These are phyloP conservation scores for Fusarium poae DNA, from an alignment of 2,329 filamentous ascomycete species.

Conservation along the genomic window DNA sequence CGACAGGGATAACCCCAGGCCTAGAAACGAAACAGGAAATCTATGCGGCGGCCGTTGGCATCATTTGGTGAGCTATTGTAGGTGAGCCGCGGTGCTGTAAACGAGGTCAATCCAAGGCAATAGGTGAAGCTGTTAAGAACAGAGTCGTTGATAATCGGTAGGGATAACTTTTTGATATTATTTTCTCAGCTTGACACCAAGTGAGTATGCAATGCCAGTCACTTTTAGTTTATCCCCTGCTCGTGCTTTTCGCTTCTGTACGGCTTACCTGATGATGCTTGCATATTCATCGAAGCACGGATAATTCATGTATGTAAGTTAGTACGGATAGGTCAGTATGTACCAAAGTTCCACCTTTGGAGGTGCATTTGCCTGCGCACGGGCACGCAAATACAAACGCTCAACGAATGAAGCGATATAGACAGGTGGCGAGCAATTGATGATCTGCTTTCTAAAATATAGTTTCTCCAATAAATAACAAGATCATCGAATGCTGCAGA, in stretches of 20 bases:
- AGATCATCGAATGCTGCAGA: conserved; percentile 6
- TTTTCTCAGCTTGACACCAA: conserved; percentile 19
- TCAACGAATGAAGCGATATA: not conserved
- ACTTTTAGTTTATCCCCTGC: not conserved
- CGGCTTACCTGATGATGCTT: conserved; percentile 28
- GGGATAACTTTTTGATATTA: not conserved
- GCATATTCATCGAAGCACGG: conserved; percentile 17
- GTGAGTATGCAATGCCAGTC: not conserved
- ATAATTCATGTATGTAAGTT: not conserved
- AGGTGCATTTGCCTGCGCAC: conserved; percentile 11
- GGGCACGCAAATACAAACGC: not conserved
- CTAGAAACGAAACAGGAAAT: conserved; percentile 46
- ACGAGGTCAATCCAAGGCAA: conserved; percentile 2
- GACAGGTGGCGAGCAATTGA: not conserved
- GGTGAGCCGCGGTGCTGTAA: conserved; percentile 6
- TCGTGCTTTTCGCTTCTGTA: conserved; percentile 32
- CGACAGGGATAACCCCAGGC: conserved; percentile 38
- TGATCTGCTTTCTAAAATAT: conserved; percentile 14
- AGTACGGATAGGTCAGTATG: not conserved
- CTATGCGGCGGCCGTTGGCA: conserved; percentile 27
- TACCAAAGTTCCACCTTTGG: not conserved
- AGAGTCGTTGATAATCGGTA: conserved; percentile 1
- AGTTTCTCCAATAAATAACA: not conserved
- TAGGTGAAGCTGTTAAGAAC: conserved; percentile 17
- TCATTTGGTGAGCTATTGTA: conserved; percentile 12